These are phyloP conservation scores for Pleurotus ostreatus DNA, from an alignment of 768 basidiomycete species.

Conservation along the genomic window DNA sequence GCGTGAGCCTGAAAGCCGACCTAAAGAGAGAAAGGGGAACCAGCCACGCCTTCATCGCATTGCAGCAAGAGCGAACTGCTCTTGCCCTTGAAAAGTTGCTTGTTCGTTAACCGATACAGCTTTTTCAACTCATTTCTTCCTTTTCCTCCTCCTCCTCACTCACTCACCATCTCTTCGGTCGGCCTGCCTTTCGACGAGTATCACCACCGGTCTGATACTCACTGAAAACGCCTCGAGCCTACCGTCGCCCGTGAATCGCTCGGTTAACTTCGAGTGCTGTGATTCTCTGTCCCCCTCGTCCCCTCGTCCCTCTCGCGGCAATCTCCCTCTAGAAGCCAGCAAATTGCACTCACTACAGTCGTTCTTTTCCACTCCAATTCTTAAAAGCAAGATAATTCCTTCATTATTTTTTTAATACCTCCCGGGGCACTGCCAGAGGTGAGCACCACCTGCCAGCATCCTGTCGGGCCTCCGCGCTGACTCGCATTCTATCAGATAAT, in stretches of 20 bases:
- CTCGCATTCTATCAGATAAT: no score
- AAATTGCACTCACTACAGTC: constrained; percentile 19
- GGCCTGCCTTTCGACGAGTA: constrained; percentile 14
- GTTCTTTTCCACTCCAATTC: constrained; percentile 14
- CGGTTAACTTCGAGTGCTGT: constrained; percentile 52
- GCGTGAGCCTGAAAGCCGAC: constrained; percentile 34
- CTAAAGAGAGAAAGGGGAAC: constrained; percentile 40
- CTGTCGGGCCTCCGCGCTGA: no score
- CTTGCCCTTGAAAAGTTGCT: constrained; percentile 50
- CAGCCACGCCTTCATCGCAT: constrained; percentile 49
- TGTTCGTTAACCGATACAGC: constrained; percentile 41
- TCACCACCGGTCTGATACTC: constrained; percentile 2
- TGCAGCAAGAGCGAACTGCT: constrained; percentile 26
- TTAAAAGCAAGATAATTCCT: constrained; percentile 2
- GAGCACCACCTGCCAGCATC: neutral
- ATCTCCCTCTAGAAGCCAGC: constrained; percentile 26
- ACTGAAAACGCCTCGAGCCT: neutral
- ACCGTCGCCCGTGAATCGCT: constrained; percentile 29
- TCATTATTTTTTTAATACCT: constrained; percentile 2
- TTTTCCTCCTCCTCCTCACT: constrained; percentile 16
- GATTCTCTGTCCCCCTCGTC: constrained; percentile 19
- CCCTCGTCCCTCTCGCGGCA: constrained; percentile 18
- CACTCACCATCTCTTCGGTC: constrained; percentile 14
- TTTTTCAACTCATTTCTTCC: constrained; percentile 27
- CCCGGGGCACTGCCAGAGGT: neutral